Evolutionary conservation across 129 eudicot genomes (phyloP), one percentile per base, ranked within the genome.

Genomic region (Artemisia tridentata): DNA sequence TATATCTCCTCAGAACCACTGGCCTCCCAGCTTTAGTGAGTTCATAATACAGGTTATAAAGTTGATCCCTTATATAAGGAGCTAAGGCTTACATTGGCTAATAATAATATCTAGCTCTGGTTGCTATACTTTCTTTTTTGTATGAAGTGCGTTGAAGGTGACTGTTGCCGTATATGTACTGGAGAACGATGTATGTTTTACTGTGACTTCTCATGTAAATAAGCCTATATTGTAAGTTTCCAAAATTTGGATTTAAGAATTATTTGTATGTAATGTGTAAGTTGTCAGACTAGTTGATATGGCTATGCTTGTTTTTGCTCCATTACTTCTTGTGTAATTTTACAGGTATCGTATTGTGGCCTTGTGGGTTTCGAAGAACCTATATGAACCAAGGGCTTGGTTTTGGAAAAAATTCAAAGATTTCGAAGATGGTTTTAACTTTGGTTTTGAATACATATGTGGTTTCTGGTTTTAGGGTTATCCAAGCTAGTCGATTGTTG

Each of bases 151-250:
- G 53, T 41, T 62, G 50, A 49, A 61, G 20, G n/a, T 5, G 50
- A 11, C 45, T 62, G 21, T 20, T 7, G 50, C 45, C 21, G 47
- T 43, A 38, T 57, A 11, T 59, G 67, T 72, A 43, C 23, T 15
- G 59, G 11, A 16, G 29, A 41, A 52, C 16, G 62, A 0, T 65
- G 50, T 63, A 71, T 63, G 48, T 61, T 58, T 47, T 68, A 48
- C 11, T 21, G 71, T 48, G 21, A 64, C 11, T 29, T 21, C 31
- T 62, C 63, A 50, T 75, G 81, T 77, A 77, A 52, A 77, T 77
- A 77, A 77, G 61, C 34, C 60, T 38, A 54, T 34, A 41, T 76
- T 56, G 38, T 2, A 59, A 31, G 47, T 68, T 49, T 55, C 31
- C 1, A 9, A 75, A 6, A 63, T 31, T 63, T 11, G 31, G 17